A percentile compares a stretch with the other conserved stretches of the same genome.
These are phyloP conservation scores for Triglochin maritima DNA, from an alignment of 106 monocot species.

Conservation along the genomic window DNA sequence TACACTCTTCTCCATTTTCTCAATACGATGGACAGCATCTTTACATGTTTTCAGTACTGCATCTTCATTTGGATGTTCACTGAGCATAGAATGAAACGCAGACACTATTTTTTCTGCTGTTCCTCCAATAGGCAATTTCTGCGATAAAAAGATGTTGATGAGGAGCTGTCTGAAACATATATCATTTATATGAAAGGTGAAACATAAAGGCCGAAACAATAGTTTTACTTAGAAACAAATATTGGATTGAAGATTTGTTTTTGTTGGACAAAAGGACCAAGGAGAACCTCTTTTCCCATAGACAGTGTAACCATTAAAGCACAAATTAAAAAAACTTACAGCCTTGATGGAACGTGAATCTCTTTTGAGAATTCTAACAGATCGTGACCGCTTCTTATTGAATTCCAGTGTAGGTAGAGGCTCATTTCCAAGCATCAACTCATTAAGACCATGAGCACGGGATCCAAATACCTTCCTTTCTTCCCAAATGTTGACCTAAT, in stretches of 20 bases:
- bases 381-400: conserved; percentile 70
- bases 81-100: conserved; percentile 64
- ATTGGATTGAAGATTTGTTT: too few species aligned
- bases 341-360: conserved; percentile 80
- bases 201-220: too few species aligned
- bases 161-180: too few species aligned
- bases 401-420: conserved; percentile 62
- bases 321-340: conserved; percentile 30
- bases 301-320: too few species aligned
- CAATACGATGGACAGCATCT: conserved; percentile 35
- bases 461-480: conserved; percentile 97
- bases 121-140: conserved; percentile 94
- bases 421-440: conserved; percentile 81
- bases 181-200: too few species aligned
- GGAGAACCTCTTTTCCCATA: too few species aligned
- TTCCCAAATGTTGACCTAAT: conserved; percentile 89
- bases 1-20: conserved; percentile 89
- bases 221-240: too few species aligned
- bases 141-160: not conserved
- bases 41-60: conserved; percentile 65
- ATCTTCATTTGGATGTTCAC: conserved; percentile 57
- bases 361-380: conserved; percentile 71
- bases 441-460: conserved; percentile 52
- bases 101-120: conserved; percentile 87
- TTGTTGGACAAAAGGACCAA: too few species aligned